These are phyloP conservation scores for Artemisia tridentata DNA, from an alignment of 129 eudicot species.

Conservation along the genomic window DNA sequence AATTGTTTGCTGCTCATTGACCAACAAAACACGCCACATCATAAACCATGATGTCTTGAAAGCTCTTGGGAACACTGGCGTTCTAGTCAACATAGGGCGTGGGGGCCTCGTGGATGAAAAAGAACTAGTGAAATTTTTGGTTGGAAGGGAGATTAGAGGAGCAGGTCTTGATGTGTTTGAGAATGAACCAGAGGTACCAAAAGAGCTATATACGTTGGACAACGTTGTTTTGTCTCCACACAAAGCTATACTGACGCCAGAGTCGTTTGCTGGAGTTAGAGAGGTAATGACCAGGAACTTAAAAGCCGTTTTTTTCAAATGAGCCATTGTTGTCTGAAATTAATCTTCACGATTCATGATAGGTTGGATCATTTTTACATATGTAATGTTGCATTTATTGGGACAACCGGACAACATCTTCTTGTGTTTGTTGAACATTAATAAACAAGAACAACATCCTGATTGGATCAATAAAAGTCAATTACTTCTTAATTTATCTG, in stretches of 20 bases:
- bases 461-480: background rate
- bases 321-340: slow-evolving; percentile 54
- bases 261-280: slow-evolving; percentile 38
- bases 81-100: slow-evolving; percentile 74
- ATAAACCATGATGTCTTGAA: slow-evolving; percentile 55
- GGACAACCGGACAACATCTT: background rate
- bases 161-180: slow-evolving; percentile 86
- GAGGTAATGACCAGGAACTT: slow-evolving; percentile 38
- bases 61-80: slow-evolving; percentile 56
- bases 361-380: background rate
- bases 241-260: slow-evolving; percentile 55
- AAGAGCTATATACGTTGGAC: slow-evolving; percentile 54
- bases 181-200: slow-evolving; percentile 67
- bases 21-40: slow-evolving; percentile 57
- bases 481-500: background rate
- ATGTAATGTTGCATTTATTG: background rate
- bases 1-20: slow-evolving; percentile 61
- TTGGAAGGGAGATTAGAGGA: slow-evolving; percentile 60
- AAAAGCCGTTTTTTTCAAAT: slow-evolving; percentile 56
- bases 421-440: slow-evolving; percentile 5
- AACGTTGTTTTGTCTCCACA: slow-evolving; percentile 82
- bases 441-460: background rate
- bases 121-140: slow-evolving; percentile 54
- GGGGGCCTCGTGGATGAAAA: slow-evolving; percentile 73
- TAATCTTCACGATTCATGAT: slow-evolving; percentile 17